Base-by-base conservation (phyloP, 192 early-diverging fungal genomes). In the Obelidium mucronatum region DNA sequence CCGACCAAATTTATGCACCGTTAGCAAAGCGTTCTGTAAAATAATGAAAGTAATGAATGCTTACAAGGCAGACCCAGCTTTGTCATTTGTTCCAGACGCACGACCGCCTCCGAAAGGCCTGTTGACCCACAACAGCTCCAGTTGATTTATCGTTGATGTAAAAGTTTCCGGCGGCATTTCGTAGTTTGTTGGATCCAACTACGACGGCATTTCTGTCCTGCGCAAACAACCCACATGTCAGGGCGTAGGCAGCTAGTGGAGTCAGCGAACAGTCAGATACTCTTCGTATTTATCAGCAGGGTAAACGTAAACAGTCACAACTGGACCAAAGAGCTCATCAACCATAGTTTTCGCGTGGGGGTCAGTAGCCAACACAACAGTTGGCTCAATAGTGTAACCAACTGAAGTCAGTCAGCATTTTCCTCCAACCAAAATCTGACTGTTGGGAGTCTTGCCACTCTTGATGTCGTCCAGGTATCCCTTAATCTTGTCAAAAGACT, bases 111-210 rank as follows among this genome's bases (percentile, higher is more conserved):
- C 97, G 81, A 99, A 99, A n/a, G 24, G 97, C 93, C 87, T 99
- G 97, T 83, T 99, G 97, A 69, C 81, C 96, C 54, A 97, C 96
- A 37, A 97, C 93, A 37, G 96, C 97, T 54, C 97, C 97, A 52
- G 97, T 99, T 78, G 91, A 96, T 83, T 99, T 99, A 88, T 99
- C 97, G 81, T 99, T 99, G 80, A 99, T 91, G 83, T 99, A 99
- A 71, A 99, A 97, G 90, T 99, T 99, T 40, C 97, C 97, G 3
- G 95, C 93, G 40, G 93, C 89, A 83, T 99, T 86, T 52, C 95
- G 90, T 67, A 99, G 87, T 63, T 87, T 81, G 78, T 93, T 91
- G 73, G 88, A 87, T 33, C 90, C 93, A 24, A 83, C 74, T 39
- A 95, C 84, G 62, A 94, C 87, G 1, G 93, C 93, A 59, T 87